Percentiles rank a stretch among this genome's conserved stretches.
These are phyloP conservation scores for Achaetomiella virescens DNA, from an alignment of 495 filamentous ascomycete species.

Conservation along the genomic window DNA sequence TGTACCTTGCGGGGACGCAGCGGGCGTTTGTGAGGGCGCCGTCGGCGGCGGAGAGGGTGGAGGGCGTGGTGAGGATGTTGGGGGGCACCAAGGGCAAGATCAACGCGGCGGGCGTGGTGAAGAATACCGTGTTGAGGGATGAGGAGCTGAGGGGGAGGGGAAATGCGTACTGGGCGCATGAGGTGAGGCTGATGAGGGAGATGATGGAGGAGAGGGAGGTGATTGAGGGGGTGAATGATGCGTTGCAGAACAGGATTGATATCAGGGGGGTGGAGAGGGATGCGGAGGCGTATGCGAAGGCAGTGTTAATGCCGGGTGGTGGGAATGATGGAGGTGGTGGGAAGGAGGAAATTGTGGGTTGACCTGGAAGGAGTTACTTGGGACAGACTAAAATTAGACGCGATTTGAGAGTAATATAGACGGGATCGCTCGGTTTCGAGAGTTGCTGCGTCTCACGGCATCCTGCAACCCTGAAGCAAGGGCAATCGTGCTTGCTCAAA, in stretches of 20 bases:
- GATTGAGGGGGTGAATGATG: constrained; percentile 50
- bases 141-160: constrained; percentile 42
- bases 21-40: constrained; percentile 47
- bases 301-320: constrained; percentile 39
- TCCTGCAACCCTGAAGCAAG: neutral
- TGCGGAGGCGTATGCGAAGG: constrained; percentile 48
- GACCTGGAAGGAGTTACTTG: neutral
- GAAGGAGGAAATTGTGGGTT: constrained; percentile 8
- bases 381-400: neutral
- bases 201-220: constrained; percentile 58
- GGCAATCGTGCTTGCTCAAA: neutral
- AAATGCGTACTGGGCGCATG: constrained; percentile 47
- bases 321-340: constrained; percentile 3
- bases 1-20: constrained; percentile 74
- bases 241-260: constrained; percentile 46
- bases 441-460: too few species aligned
- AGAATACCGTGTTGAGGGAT: constrained; percentile 50
- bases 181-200: constrained; percentile 49
- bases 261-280: constrained; percentile 44
- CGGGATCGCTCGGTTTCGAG: too few species aligned
- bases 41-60: constrained; percentile 43
- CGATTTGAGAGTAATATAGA: too few species aligned
- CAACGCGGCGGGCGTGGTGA: constrained; percentile 47
- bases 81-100: constrained; percentile 38
- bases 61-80: constrained; percentile 35